Evolutionary conservation across 306 rosid genomes (phyloP).

Genomic region (Prunus padus): DNA sequence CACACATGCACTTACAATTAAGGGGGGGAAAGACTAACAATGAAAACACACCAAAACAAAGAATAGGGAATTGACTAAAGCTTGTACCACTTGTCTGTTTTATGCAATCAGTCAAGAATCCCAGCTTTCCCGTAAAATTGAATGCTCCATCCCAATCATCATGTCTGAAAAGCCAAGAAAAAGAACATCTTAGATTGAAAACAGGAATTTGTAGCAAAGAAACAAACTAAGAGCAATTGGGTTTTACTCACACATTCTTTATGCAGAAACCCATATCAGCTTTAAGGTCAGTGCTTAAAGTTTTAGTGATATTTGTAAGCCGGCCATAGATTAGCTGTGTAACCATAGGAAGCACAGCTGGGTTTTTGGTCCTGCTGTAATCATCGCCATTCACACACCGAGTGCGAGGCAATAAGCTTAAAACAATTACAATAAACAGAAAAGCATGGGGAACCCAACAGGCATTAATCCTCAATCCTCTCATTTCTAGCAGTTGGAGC

Average conservation of each 20-base stretch:
- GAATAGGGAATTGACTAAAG: not conserved
- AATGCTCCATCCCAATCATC: slow-evolving; percentile 75
- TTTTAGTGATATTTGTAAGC: slow-evolving; percentile 42
- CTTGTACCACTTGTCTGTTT: slow-evolving; percentile 53
- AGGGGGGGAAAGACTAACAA: not conserved
- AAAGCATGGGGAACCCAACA: slow-evolving; percentile 24
- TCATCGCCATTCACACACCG: slow-evolving; percentile 38
- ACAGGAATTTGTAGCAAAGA: not conserved
- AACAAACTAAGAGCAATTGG: not conserved
- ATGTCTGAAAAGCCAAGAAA: slow-evolving; percentile 38
- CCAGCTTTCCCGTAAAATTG: slow-evolving; percentile 49
- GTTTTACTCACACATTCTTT: slow-evolving; percentile 54
- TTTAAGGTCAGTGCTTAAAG: slow-evolving; percentile 43
- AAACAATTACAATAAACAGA: slow-evolving; percentile 28
- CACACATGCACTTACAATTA: not conserved
- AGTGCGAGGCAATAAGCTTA: slow-evolving; percentile 28
- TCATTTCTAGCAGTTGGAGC: slow-evolving; percentile 38
- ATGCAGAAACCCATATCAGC: slow-evolving; percentile 54
- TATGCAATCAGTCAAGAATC: slow-evolving; percentile 56
- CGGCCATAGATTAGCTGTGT: slow-evolving; percentile 41
- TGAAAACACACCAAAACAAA: not conserved
- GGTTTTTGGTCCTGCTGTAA: slow-evolving; percentile 14
- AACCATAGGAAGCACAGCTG: slow-evolving; percentile 30
- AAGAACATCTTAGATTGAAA: not conserved
- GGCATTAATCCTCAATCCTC: slow-evolving; percentile 35